Evolutionary conservation across 163 green algal species (phyloP).

Genomic region (Volvox carteri): DNA sequence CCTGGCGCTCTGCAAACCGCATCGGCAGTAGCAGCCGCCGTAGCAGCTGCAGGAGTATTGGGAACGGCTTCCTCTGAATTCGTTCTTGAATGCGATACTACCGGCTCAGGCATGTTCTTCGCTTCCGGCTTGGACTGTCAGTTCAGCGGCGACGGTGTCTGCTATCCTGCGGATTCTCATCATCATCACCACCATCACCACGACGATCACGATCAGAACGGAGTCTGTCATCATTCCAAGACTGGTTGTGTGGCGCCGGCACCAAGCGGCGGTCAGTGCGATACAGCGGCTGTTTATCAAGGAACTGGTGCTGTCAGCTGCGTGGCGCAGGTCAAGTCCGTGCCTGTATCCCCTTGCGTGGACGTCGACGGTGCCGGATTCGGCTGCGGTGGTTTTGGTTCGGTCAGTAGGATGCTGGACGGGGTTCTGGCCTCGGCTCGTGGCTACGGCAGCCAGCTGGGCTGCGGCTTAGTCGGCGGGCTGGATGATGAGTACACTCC

Average conservation of each 20-base stretch:
- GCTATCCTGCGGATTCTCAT: background rate
- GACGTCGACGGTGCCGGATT: background rate
- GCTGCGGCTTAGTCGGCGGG: background rate
- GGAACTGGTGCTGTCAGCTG: background rate
- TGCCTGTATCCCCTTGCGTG: constrained; percentile 32
- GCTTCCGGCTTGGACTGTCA: background rate
- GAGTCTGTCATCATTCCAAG: too few relatives aligned
- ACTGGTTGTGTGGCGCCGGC: background rate
- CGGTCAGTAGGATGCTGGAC: background rate
- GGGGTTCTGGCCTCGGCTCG: background rate
- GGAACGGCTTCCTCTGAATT: background rate
- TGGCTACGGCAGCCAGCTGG: background rate
- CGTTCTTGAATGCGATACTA: background rate
- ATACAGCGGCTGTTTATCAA: too few relatives aligned
- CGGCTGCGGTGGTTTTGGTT: background rate
- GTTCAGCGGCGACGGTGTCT: background rate
- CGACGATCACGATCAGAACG: too few relatives aligned
- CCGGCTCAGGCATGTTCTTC: background rate
- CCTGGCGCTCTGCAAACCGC: background rate
- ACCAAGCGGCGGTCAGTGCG: background rate
- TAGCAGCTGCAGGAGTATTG: background rate
- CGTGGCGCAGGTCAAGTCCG: constrained; percentile 15
- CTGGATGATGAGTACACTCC: constrained; percentile 27
- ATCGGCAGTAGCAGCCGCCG: background rate
- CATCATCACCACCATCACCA: background rate